Evolutionary conservation across 2,329 filamentous ascomycete genomes (phyloP).

Genomic region (Fusarium miscanthi): DNA sequence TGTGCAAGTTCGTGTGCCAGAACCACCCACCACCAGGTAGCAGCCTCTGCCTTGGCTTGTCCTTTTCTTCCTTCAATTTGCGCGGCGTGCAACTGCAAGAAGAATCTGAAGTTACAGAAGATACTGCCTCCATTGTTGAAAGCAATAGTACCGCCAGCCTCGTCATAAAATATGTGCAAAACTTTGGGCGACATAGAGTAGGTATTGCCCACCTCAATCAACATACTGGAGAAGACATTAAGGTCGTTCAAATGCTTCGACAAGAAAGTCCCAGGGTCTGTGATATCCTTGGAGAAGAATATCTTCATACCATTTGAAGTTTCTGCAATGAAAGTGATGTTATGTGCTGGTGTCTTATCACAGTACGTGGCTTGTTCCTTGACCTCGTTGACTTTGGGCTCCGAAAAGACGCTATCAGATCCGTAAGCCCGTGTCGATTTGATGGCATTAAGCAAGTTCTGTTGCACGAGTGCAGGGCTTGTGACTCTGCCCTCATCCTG

Average conservation of each 20-base stretch:
- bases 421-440: conserved; percentile 81
- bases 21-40: conserved; percentile 95
- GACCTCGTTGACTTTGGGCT: conserved; percentile 76
- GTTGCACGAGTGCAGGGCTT: conserved; percentile 69
- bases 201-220: conserved; percentile 75
- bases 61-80: conserved; percentile 53
- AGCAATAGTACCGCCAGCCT: conserved; percentile 82
- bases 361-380: conserved; percentile 89
- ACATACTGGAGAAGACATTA: conserved; percentile 74
- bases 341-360: conserved; percentile 78
- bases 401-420: conserved; percentile 77
- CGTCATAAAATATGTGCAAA: conserved; percentile 90
- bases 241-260: conserved; percentile 69
- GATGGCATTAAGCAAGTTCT: conserved; percentile 82
- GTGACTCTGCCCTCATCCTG: conserved; percentile 66
- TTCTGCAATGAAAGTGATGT: conserved; percentile 77
- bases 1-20: conserved; percentile 95
- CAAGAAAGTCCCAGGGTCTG: conserved; percentile 66
- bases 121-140: conserved; percentile 90
- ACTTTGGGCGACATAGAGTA: conserved; percentile 77
- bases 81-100: conserved; percentile 77
- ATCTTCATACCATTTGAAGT: conserved; percentile 79
- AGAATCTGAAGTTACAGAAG: conserved; percentile 95
- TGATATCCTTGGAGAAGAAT: conserved; percentile 71
- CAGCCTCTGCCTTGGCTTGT: conserved; percentile 72